Percentiles rank a stretch among this genome's conserved stretches.
Evolutionary conservation across 176 grass and related monocot species (phyloP).

Genomic region (Coix lacrymajobi): DNA sequence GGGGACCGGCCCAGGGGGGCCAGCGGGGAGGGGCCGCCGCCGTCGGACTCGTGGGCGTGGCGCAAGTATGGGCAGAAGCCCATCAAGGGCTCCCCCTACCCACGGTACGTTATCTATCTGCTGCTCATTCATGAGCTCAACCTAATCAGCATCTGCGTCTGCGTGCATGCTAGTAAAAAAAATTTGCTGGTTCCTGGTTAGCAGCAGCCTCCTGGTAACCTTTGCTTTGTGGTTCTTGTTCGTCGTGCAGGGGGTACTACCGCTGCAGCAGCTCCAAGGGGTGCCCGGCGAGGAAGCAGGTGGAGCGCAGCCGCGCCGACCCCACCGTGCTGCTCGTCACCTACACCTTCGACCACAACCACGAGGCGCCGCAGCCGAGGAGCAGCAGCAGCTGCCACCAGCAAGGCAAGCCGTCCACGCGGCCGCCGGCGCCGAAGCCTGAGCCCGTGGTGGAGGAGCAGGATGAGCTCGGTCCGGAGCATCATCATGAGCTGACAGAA

Average conservation of each 20-base stretch:
- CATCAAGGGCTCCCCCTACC: constrained; percentile 97
- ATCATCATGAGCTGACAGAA: neutral
- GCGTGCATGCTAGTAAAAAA: neutral
- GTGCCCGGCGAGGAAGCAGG: constrained; percentile 91
- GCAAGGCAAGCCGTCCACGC: constrained; percentile 24
- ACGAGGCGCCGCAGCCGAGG: constrained; percentile 58
- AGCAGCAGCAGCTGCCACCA: constrained; percentile 32
- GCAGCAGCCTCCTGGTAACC: neutral
- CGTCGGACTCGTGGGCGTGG: constrained; percentile 98
- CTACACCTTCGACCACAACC: constrained; percentile 92
- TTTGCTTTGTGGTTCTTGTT: neutral
- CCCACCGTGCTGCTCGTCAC: constrained; percentile 79
- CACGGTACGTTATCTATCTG: constrained; percentile 44
- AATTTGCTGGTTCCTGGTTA: neutral
- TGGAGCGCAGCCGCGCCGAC: constrained; percentile 77
- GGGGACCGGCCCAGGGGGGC: constrained; percentile 53
- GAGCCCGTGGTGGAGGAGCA: constrained; percentile 20
- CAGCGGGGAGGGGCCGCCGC: constrained; percentile 83
- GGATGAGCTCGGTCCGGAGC: constrained; percentile 19
- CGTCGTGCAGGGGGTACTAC: constrained; percentile 65
- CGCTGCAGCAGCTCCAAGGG: constrained; percentile 92
- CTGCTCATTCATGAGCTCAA: neutral
- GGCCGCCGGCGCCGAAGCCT: constrained; percentile 20
- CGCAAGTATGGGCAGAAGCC: constrained; percentile 99
- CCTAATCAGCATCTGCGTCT: neutral